Conservation (phyloP, 2,329 filamentous ascomycete genomes). For the Cordyceps pruinosa region DNA sequence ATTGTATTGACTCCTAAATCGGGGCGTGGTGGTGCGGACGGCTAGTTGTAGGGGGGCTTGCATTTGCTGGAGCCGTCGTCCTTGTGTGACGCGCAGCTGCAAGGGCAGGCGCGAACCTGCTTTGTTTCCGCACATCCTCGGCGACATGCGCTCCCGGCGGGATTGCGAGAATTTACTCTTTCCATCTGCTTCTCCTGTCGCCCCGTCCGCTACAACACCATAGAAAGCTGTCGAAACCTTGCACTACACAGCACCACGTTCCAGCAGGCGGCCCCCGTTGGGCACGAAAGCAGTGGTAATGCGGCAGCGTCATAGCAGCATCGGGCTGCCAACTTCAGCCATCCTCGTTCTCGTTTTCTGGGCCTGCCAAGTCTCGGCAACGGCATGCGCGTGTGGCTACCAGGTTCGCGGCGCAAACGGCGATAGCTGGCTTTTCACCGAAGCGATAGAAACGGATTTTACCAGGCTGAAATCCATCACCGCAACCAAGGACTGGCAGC, state of each 20-base stretch:
- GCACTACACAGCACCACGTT: not conserved
- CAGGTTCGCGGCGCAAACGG: slow-evolving; percentile 42
- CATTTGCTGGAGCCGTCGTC: not conserved
- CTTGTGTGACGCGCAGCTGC: not conserved
- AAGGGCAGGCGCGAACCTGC: not conserved
- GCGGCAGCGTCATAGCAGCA: not conserved
- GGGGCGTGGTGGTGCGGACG: not conserved
- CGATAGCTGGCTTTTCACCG: slow-evolving; percentile 51
- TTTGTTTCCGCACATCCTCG: not conserved
- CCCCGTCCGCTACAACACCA: not conserved
- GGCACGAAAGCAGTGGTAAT: not conserved
- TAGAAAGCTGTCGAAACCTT: not conserved
- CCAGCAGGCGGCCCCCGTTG: not conserved
- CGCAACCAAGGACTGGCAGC: slow-evolving; percentile 53
- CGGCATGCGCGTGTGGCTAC: slow-evolving; percentile 65
- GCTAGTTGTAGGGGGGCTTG: not conserved
- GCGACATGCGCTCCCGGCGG: not conserved
- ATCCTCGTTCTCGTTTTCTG: not conserved
- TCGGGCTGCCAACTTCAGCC: not conserved
- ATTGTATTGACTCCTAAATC: not conserved
- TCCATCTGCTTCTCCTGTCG: not conserved
- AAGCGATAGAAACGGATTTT: slow-evolving; percentile 68
- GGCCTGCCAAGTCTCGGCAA: not conserved
- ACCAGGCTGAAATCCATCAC: slow-evolving; percentile 44
- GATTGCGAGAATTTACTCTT: not conserved